phyloP scores from a whole-genome alignment of 2,329 filamentous ascomycete genomes.

The Pseudogymnoascus sp. region DNA sequence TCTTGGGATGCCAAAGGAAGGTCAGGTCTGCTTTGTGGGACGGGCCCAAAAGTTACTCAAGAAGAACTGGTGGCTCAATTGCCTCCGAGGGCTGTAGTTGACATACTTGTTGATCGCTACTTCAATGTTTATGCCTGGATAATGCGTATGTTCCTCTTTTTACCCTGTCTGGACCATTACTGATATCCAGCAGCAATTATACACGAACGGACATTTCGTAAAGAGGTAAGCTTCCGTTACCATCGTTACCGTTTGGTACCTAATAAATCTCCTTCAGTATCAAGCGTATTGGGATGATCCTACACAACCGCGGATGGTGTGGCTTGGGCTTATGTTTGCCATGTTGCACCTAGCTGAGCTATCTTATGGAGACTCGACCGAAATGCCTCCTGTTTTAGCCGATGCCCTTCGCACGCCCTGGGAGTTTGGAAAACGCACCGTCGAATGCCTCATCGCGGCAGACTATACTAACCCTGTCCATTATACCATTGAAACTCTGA shows the following conservation, averaged over 20 bases:
- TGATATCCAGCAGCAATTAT: conserved; percentile 12
- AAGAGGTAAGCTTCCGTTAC: conserved; percentile 11
- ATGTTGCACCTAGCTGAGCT: conserved; percentile 13
- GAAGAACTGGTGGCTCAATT: conserved; percentile 13
- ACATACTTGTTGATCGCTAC: conserved; percentile 13
- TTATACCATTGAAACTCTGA: conserved; percentile 14
- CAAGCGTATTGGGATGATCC: conserved; percentile 13
- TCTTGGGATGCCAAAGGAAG: conserved; percentile 1
- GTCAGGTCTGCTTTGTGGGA: conserved; percentile 13
- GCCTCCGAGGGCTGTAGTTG: conserved; percentile 5
- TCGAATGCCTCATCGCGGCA: conserved; percentile 13
- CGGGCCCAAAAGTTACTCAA: not conserved
- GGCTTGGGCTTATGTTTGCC: conserved; percentile 14
- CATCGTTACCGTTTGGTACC: not conserved
- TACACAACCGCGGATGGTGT: conserved; percentile 11
- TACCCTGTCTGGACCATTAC: not conserved
- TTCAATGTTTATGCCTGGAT: conserved; percentile 8
- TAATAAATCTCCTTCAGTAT: conserved; percentile 11
- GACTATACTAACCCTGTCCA: conserved; percentile 13
- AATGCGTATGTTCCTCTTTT: not conserved
- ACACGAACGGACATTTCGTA: conserved; percentile 14
- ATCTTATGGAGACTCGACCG: conserved; percentile 10
- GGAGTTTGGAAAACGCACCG: conserved; percentile 12
- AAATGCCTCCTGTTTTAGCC: not conserved
- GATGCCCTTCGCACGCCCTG: not conserved